Evolutionary conservation across 345 rosid species (phyloP).

Genomic region (Salix purpurea): DNA sequence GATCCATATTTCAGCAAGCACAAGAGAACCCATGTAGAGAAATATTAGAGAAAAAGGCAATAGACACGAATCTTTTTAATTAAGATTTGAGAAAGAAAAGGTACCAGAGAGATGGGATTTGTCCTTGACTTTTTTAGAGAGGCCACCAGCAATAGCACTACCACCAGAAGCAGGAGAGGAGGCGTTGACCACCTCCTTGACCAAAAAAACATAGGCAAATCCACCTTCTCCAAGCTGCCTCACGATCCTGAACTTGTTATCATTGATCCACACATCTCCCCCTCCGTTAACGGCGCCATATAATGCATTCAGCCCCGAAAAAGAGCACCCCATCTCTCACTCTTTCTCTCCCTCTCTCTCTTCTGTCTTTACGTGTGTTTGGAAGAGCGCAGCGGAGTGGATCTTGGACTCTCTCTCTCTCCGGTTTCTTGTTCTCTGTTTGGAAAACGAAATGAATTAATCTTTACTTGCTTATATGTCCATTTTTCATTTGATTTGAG

Average conservation of each 20-base stretch:
- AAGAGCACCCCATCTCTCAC: slow-evolving; percentile 70
- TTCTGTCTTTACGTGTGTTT: background rate
- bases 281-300: slow-evolving; percentile 91
- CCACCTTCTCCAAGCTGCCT: slow-evolving; percentile 99
- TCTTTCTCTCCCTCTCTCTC: background rate
- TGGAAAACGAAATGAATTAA: background rate
- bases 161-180: slow-evolving; percentile 40
- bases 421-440: background rate
- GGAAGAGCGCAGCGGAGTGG: background rate
- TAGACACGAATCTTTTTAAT: background rate
- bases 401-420: background rate
- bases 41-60: background rate
- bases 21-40: no score
- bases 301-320: slow-evolving; percentile 86
- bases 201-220: slow-evolving; percentile 78
- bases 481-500: no score
- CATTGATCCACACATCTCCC: slow-evolving; percentile 98
- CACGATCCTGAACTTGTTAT: slow-evolving; percentile 75
- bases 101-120: slow-evolving; percentile 82
- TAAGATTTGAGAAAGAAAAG: background rate
- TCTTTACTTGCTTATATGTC: background rate
- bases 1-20: background rate
- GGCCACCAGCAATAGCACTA: slow-evolving; percentile 32
- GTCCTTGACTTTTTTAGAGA: slow-evolving; percentile 87
- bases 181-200: slow-evolving; percentile 66